These are phyloP conservation scores for Calcarisporium arbuscula DNA, from an alignment of 2,329 filamentous ascomycete genomes.

Conservation along the genomic window DNA sequence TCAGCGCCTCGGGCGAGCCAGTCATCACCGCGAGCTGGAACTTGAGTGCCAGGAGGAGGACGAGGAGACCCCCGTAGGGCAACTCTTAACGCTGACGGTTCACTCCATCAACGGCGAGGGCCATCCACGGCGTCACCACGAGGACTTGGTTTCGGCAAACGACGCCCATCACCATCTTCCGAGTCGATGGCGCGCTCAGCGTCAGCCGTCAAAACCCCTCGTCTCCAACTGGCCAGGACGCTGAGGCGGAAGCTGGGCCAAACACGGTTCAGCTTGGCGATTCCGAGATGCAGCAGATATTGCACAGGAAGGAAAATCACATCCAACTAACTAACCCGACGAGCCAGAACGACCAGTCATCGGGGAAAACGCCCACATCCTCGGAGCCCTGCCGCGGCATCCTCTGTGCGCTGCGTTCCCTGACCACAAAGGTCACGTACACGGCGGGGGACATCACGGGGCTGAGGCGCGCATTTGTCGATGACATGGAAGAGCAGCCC, in stretches of 20 bases:
- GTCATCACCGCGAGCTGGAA: constrained; percentile 8
- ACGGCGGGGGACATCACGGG: too few species aligned
- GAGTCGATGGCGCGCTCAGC: constrained; percentile 6
- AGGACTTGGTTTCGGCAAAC: constrained; percentile 6
- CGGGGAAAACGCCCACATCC: too few species aligned
- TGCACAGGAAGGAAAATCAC: too few species aligned
- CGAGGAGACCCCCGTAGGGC: constrained; percentile 5
- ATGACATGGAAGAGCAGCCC: too few species aligned
- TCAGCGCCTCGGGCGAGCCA: constrained; percentile 5
- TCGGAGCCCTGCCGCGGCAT: too few species aligned
- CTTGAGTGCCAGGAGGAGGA: constrained; percentile 8
- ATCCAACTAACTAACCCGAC: background rate
- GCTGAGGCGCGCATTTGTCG: too few species aligned
- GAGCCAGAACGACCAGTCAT: background rate
- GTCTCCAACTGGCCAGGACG: background rate
- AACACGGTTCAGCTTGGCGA: background rate
- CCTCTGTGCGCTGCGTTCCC: too few species aligned
- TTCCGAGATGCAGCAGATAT: too few species aligned
- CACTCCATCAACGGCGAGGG: constrained; percentile 6
- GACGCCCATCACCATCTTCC: constrained; percentile 3
- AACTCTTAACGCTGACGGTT: constrained; percentile 4
- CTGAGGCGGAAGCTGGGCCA: background rate
- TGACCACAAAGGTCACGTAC: too few species aligned
- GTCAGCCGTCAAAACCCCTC: constrained; percentile 5
- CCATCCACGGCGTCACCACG: constrained; percentile 4